Evolutionary conservation across 371 early-diverging fungal genomes (phyloP).

Genomic region (Globomyces sp.): DNA sequence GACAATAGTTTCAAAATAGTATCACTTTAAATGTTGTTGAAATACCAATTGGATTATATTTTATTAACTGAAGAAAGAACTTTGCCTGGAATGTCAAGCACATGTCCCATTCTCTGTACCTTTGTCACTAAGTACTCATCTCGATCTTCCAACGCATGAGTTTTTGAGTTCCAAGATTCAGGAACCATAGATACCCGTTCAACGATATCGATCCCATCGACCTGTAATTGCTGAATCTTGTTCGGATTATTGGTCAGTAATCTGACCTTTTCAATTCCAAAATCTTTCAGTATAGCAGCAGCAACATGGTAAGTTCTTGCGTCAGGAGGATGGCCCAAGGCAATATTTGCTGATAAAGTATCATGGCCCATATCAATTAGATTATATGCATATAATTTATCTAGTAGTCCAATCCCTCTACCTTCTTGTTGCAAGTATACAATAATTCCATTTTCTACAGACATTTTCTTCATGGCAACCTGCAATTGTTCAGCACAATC

Average conservation of each 20-base stretch:
- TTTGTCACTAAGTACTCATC: slow-evolving; percentile 82
- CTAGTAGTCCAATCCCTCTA: slow-evolving; percentile 88
- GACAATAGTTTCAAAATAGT: slow-evolving; percentile 4
- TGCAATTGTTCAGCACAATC: slow-evolving; percentile 94
- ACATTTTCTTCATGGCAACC: slow-evolving; percentile 88
- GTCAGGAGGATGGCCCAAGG: slow-evolving; percentile 88
- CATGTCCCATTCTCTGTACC: slow-evolving; percentile 84
- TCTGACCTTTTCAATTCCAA: slow-evolving; percentile 64
- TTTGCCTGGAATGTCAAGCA: slow-evolving; percentile 64
- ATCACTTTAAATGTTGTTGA: not conserved
- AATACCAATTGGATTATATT: not conserved
- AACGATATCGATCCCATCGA: slow-evolving; percentile 65
- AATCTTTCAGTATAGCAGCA: slow-evolving; percentile 81
- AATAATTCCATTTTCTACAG: slow-evolving; percentile 81
- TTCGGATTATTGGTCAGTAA: slow-evolving; percentile 95
- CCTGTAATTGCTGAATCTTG: slow-evolving; percentile 78
- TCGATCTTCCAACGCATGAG: slow-evolving; percentile 53
- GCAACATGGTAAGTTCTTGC: slow-evolving; percentile 92
- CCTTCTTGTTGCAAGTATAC: slow-evolving; percentile 96
- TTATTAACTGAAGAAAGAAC: not conserved
- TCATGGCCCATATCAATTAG: slow-evolving; percentile 94
- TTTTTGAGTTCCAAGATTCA: slow-evolving; percentile 39
- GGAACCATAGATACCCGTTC: slow-evolving; percentile 91
- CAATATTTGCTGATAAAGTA: slow-evolving; percentile 88
- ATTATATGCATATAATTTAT: slow-evolving; percentile 96